Conservation (phyloP, 225 moss, liverwort and hornwort genomes). For the Polytrichum commune region DNA sequence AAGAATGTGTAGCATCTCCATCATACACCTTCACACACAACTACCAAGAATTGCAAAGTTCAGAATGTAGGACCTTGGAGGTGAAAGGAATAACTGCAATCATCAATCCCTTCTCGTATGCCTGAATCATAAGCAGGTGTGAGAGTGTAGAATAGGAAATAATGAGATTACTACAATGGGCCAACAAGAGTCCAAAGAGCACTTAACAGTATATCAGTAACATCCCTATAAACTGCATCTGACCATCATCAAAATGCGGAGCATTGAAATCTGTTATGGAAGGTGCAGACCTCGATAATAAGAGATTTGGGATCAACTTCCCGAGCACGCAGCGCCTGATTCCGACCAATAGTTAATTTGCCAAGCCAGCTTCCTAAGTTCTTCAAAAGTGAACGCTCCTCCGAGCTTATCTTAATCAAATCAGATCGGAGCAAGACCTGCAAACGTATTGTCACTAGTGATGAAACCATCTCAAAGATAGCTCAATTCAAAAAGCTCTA, state of each 20-base stretch:
- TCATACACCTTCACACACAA: too few species aligned
- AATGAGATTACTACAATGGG: too few species aligned
- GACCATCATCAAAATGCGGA: too few species aligned
- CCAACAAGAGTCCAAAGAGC: too few species aligned
- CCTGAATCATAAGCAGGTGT: conserved; percentile 43
- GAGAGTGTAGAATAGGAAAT: too few species aligned
- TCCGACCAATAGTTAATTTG: conserved; percentile 94
- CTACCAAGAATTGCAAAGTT: not conserved
- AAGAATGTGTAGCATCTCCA: too few species aligned
- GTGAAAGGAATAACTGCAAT: conserved; percentile 99
- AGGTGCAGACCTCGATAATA: conserved; percentile 69
- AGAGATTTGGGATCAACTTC: conserved; percentile 98
- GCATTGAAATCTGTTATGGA: too few species aligned
- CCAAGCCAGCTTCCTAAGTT: conserved; percentile 99
- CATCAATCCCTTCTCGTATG: conserved; percentile 97
- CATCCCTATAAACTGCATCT: too few species aligned
- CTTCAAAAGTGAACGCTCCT: conserved; percentile 92
- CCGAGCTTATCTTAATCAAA: conserved; percentile 91
- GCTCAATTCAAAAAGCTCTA: too few species aligned
- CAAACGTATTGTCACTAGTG: not conserved
- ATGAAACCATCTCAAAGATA: not conserved
- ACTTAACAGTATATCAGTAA: too few species aligned
- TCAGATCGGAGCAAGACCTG: conserved; percentile 93
- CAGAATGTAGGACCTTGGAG: conserved; percentile 59
- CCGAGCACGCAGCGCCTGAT: conserved; percentile 89